Percentiles rank a stretch among this genome's conserved stretches.
These are phyloP conservation scores for Starmerella ratchasimensis DNA, from an alignment of 805 yeast genomes.

Conservation along the genomic window DNA sequence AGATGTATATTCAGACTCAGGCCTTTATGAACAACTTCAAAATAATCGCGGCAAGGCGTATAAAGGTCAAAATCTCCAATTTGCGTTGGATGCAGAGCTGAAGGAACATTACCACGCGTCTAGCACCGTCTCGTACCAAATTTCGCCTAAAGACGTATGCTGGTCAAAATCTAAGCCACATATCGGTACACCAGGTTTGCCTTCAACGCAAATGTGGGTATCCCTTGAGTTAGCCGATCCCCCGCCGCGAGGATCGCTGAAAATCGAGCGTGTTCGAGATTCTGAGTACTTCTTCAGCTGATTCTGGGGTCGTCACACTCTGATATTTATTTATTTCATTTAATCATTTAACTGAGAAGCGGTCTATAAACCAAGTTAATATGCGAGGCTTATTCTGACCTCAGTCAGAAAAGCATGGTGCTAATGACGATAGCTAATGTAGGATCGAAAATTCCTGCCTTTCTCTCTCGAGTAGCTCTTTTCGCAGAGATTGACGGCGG, in stretches of 20 bases:
- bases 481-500: conserved; percentile 5
- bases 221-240: conserved; percentile 55
- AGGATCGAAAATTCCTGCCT: conserved; percentile 11
- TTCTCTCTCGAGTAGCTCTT: conserved; percentile 4
- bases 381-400: no score
- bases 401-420: background rate
- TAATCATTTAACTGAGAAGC: no score
- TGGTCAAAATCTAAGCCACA: conserved; percentile 51
- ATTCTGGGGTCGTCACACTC: no score
- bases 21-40: conserved; percentile 37
- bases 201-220: conserved; percentile 31
- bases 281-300: conserved; percentile 56
- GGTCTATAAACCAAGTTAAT: no score
- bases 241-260: conserved; percentile 64
- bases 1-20: conserved; percentile 37
- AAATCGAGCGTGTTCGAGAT: conserved; percentile 48
- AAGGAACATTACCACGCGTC: conserved; percentile 60
- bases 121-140: conserved; percentile 66
- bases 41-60: conserved; percentile 22
- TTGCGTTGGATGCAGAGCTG: conserved; percentile 63
- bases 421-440: conserved; percentile 8
- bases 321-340: background rate
- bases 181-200: conserved; percentile 20
- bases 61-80: conserved; percentile 21
- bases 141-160: conserved; percentile 27